A percentile compares a stretch with the other conserved stretches of the same genome.
Conservation (phyloP, 441 rosid genomes). For the Melastoma candidum region DNA sequence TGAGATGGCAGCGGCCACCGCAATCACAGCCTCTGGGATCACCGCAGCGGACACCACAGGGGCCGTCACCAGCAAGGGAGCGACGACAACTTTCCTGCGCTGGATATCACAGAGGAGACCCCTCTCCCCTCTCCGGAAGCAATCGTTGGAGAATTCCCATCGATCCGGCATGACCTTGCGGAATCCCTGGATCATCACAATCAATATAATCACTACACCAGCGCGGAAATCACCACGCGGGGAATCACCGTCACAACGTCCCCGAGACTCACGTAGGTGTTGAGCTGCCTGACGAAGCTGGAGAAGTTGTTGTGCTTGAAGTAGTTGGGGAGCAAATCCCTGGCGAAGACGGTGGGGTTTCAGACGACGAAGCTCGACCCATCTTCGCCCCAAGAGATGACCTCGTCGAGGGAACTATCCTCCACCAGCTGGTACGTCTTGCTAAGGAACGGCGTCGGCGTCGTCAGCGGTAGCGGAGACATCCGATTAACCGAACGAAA, state of each 20-base stretch:
- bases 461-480: constrained; percentile 14
- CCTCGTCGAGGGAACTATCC: constrained; percentile 6
- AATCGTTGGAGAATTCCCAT: constrained; percentile 67
- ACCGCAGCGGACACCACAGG: constrained; percentile 6
- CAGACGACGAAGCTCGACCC: constrained; percentile 9
- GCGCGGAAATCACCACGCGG: no score
- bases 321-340: constrained; percentile 4
- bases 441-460: constrained; percentile 44
- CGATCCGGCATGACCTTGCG: constrained; percentile 60
- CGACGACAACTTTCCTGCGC: constrained; percentile 36
- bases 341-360: constrained; percentile 7
- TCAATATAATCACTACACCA: background rate
- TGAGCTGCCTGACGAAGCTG: constrained; percentile 5
- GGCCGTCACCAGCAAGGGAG: constrained; percentile 8
- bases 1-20: constrained; percentile 25
- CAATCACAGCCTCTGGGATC: constrained; percentile 6
- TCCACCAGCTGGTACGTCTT: constrained; percentile 10
- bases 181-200: constrained; percentile 33
- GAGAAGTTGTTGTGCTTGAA: no score
- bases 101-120: constrained; percentile 54
- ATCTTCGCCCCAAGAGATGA: constrained; percentile 6
- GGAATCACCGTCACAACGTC: background rate
- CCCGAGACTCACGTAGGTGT: constrained; percentile 6
- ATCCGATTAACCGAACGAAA: background rate
- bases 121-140: constrained; percentile 46